phyloP scores from a whole-genome alignment of 192 early-diverging fungal species.

The Chytriomyces confervae region DNA sequence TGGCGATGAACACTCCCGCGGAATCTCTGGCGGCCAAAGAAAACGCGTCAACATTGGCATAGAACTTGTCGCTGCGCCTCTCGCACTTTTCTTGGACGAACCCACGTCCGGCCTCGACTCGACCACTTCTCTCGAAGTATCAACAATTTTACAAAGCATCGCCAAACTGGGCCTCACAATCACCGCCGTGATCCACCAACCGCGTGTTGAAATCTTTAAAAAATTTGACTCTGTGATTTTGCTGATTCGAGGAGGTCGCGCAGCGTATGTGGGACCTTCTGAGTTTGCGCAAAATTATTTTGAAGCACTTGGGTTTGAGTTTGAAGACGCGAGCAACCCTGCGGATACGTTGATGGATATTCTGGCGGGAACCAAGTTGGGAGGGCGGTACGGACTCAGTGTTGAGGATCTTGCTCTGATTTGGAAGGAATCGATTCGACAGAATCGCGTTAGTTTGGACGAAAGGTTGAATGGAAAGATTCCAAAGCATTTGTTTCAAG shows the following conservation, averaged over 20 bases:
- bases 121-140: slow-evolving; percentile 66
- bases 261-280: slow-evolving; percentile 77
- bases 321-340: slow-evolving; percentile 35
- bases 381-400: background rate
- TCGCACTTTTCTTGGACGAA: slow-evolving; percentile 70
- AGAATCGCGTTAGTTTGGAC: no score
- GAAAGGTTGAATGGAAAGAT: no score
- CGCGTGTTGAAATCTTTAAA: slow-evolving; percentile 76
- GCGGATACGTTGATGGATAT: slow-evolving; percentile 62
- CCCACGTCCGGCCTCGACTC: slow-evolving; percentile 73
- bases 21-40: slow-evolving; percentile 72
- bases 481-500: background rate
- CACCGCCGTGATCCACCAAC: slow-evolving; percentile 84
- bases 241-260: slow-evolving; percentile 70
- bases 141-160: slow-evolving; percentile 56
- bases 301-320: slow-evolving; percentile 43
- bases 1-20: slow-evolving; percentile 61
- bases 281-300: slow-evolving; percentile 42
- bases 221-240: slow-evolving; percentile 80
- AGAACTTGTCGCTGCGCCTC: slow-evolving; percentile 63
- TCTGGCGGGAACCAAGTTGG: slow-evolving; percentile 31
- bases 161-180: slow-evolving; percentile 51
- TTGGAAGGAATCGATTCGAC: no score
- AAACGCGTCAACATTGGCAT: slow-evolving; percentile 82
- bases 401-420: no score